Evolutionary conservation across 495 filamentous ascomycete species (phyloP).

Genomic region (Recurvomyces mirabilis): DNA sequence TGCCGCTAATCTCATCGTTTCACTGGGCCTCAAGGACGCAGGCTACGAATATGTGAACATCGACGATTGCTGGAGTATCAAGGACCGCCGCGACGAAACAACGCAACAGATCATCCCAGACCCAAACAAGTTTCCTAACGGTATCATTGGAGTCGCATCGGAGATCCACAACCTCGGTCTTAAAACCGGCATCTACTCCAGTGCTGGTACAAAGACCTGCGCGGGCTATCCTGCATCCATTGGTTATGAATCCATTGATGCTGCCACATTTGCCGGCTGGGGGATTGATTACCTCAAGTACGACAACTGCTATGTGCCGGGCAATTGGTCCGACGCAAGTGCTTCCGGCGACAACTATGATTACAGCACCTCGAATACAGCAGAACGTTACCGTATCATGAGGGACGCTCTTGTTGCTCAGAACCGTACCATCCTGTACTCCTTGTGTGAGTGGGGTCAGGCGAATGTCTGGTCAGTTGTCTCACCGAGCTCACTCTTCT

Average conservation of each 20-base stretch:
- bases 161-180: constrained; percentile 27
- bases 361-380: too few relatives aligned
- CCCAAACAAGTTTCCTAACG: constrained; percentile 25
- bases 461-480: too few relatives aligned
- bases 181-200: constrained; percentile 30
- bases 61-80: neutral
- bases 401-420: constrained; percentile 26
- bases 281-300: constrained; percentile 40
- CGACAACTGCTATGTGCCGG: constrained; percentile 39
- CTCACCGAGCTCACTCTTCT: too few relatives aligned
- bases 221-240: constrained; percentile 20
- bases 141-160: constrained; percentile 27
- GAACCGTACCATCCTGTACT: constrained; percentile 29
- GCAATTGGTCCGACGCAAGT: constrained; percentile 1
- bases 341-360: too few relatives aligned
- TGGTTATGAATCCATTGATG: constrained; percentile 38
- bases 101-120: neutral
- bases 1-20: neutral
- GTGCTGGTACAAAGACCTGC: constrained; percentile 24
- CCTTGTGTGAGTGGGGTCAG: constrained; percentile 31
- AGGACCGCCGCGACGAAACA: neutral
- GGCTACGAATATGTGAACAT: neutral
- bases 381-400: constrained; percentile 24
- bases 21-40: neutral
- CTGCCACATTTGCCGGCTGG: constrained; percentile 36